A percentile compares a stretch with the other conserved stretches of the same genome.
phyloP scores from a whole-genome alignment of 306 rosid genomes.

The Dryas octopetala region DNA sequence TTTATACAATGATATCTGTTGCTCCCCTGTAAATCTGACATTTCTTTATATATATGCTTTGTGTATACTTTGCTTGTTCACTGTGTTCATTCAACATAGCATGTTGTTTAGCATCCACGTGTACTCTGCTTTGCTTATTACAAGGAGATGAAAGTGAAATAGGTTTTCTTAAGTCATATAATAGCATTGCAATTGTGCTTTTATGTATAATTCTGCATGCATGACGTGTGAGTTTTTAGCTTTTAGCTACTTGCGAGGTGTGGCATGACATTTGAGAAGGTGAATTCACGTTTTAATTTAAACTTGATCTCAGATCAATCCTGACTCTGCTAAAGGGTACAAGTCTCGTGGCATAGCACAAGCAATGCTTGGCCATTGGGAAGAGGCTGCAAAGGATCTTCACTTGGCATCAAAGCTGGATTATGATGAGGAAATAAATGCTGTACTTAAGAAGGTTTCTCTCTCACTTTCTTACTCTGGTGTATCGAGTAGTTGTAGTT shows the following conservation, averaged over 20 bases:
- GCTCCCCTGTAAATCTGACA: background rate
- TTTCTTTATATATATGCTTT: too few species aligned
- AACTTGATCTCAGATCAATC: conserved; percentile 60
- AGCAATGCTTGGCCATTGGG: conserved; percentile 87
- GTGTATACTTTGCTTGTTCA: background rate
- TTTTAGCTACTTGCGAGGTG: conserved; percentile 9
- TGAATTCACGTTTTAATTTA: background rate
- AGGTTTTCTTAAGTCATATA: background rate
- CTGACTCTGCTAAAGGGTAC: conserved; percentile 93
- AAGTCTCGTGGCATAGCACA: conserved; percentile 85
- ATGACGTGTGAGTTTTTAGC: background rate
- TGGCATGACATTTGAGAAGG: background rate
- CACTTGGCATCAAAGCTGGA: conserved; percentile 82
- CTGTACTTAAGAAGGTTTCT: conserved; percentile 78
- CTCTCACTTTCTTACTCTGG: conserved; percentile 16
- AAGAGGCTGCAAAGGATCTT: conserved; percentile 88
- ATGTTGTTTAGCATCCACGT: background rate
- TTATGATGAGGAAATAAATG: conserved; percentile 79
- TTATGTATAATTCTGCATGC: background rate
- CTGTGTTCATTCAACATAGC: background rate
- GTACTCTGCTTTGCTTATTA: background rate
- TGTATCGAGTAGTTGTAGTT: background rate
- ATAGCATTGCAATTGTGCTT: background rate
- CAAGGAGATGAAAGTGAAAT: background rate
- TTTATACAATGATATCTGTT: background rate